Base-by-base conservation (phyloP, 495 filamentous ascomycete species). In the Clohesyomyces aquaticus region DNA sequence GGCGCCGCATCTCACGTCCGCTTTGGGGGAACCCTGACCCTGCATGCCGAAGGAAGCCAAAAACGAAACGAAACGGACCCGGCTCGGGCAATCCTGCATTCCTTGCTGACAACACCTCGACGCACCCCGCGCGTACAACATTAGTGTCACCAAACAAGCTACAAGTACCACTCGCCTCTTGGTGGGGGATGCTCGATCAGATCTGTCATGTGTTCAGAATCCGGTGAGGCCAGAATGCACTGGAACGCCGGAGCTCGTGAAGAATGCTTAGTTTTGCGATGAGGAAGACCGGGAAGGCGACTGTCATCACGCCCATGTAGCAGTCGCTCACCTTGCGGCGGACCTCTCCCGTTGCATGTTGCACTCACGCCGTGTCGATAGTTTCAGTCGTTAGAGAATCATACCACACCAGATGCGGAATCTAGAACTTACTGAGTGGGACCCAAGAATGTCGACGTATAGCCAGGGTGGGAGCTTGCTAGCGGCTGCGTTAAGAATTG, bases 41-140 rank as follows among this genome's bases (percentile, higher is more conserved):
- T 55, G 51, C 51, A 59, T 49, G 45, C 56, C 21, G 23, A 21
- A 27, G n/a, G 19, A 47, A n/a, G n/a, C n/a, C n/a, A n/a, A n/a
- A n/a, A n/a, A n/a, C n/a, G 10, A 58, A 58, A 58, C 55, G 55
- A 58, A 58, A 58, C 55, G n/a, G n/a, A n/a, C n/a, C 45, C 42
- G 55, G 55, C 55, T 46, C 55, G 41, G 55, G 23, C 55, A 55
- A 21, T n/a, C 52, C 9, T 12, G 19, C 10, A 4, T n/a, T n/a
- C n/a, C n/a, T n/a, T 23, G 19, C 25, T 28, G 48, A 52, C 48
- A 52, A 32, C 51, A 55, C 25, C 4, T 18, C n/a, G 28, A 29
- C 23, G n/a, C 51, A 47, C 59, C 32, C 51, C 59, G 49, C 49
- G 38, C 55, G 60, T 48, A 49, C 60, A 3, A 63, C 42, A 4